A percentile compares a stretch with the other conserved stretches of the same genome.
Conservation (phyloP, 352 stramenopile genomes). For the Phytophthora tentaculata region DNA sequence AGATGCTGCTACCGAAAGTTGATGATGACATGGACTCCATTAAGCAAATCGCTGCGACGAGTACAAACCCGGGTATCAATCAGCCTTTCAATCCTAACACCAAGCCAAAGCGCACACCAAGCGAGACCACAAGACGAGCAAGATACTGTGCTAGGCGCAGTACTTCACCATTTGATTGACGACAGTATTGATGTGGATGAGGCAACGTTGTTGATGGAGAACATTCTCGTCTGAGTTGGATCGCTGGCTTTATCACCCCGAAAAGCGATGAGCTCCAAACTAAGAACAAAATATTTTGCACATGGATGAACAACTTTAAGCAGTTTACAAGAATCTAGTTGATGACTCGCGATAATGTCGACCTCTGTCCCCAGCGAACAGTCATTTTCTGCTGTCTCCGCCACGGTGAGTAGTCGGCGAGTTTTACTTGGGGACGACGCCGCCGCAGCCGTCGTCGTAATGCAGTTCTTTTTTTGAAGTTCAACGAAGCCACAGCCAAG, state of each 20-base stretch:
- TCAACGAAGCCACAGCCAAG: no score
- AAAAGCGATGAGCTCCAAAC: conserved; percentile 13
- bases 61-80: conserved; percentile 7
- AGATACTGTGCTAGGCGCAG: conserved; percentile 4
- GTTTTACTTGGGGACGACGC: conserved; percentile 21
- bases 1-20: not conserved
- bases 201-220: not conserved
- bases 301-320: conserved; percentile 11
- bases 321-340: conserved; percentile 21
- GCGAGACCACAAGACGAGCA: conserved; percentile 6
- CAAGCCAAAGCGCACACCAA: not conserved
- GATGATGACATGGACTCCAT: no score
- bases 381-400: conserved; percentile 15
- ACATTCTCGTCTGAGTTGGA: conserved; percentile 15
- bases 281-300: conserved; percentile 5
- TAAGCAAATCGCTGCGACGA: not conserved
- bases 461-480: no score
- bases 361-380: conserved; percentile 26
- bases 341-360: conserved; percentile 25
- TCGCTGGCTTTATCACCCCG: conserved; percentile 6
- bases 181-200: conserved; percentile 13
- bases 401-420: conserved; percentile 12
- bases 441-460: no score
- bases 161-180: conserved; percentile 6
- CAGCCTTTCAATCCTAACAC: not conserved